These are phyloP conservation scores for Herpetomonas samuelpessoai DNA, from an alignment of 208 protist species.

Conservation along the genomic window DNA sequence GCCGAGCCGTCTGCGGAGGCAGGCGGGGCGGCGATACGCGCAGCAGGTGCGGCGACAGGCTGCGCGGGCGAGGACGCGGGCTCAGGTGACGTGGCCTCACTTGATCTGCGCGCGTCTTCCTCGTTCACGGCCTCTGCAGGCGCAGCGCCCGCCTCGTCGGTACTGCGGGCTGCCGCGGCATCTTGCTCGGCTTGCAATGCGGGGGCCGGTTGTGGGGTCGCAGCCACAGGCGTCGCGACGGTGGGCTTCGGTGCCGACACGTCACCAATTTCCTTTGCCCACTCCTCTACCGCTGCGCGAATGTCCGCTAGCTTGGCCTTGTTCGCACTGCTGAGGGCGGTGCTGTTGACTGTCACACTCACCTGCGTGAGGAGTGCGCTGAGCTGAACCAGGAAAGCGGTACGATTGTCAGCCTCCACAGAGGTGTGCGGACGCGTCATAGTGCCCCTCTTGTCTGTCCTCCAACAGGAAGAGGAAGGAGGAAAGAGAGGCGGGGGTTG, in stretches of 20 bases:
- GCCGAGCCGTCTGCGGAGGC: not conserved
- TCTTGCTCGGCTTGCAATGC: no score
- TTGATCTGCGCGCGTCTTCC: not conserved
- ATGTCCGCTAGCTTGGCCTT: constrained; percentile 54
- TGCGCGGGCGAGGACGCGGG: not conserved
- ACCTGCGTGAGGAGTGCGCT: constrained; percentile 61
- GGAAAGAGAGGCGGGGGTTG: not conserved
- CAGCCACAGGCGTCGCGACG: constrained; percentile 8
- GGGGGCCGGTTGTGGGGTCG: not conserved
- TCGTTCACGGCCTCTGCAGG: not conserved
- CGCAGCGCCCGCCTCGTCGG: no score
- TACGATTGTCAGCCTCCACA: constrained; percentile 66
- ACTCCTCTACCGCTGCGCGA: constrained; percentile 37
- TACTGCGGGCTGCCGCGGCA: no score
- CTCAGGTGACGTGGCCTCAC: not conserved
- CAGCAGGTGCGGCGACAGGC: not conserved
- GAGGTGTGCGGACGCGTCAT: constrained; percentile 33
- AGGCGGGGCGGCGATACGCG: not conserved
- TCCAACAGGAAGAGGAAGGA: not conserved
- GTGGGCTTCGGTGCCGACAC: constrained; percentile 30
- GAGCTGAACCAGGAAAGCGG: constrained; percentile 79
- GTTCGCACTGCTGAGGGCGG: constrained; percentile 33
- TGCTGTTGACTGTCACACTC: constrained; percentile 34
- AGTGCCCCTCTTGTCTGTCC: not conserved
- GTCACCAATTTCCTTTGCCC: constrained; percentile 46